phyloP scores from a whole-genome alignment of 2,329 filamentous ascomycete species.

The Claviceps humidiphila region DNA sequence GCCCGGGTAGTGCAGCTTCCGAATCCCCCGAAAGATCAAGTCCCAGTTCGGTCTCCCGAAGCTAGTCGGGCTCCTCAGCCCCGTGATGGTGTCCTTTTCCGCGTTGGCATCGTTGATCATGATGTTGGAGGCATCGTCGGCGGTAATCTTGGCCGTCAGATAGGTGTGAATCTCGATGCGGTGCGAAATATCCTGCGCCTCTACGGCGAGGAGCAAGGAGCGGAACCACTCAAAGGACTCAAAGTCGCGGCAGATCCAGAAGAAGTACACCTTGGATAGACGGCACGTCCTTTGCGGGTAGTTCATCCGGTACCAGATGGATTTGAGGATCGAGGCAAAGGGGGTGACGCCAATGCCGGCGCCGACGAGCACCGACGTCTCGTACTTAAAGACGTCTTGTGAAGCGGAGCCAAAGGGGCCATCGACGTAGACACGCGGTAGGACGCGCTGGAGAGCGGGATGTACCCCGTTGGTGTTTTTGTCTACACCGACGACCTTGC shows the following conservation, averaged over 20 bases:
- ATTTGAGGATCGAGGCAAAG: conserved; percentile 77
- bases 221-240: conserved; percentile 85
- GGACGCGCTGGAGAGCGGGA: conserved; percentile 55
- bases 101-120: conserved; percentile 85
- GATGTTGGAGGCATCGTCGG: conserved; percentile 77
- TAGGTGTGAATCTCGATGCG: conserved; percentile 85
- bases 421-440: conserved; percentile 71
- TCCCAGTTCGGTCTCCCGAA: conserved; percentile 84
- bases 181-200: conserved; percentile 72
- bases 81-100: conserved; percentile 74
- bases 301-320: conserved; percentile 89
- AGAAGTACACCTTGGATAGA: conserved; percentile 79
- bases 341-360: conserved; percentile 80
- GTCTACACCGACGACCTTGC: conserved; percentile 57
- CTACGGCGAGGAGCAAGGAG: conserved; percentile 69
- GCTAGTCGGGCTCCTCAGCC: conserved; percentile 68
- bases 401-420: conserved; percentile 78
- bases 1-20: conserved; percentile 61
- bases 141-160: conserved; percentile 75
- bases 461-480: conserved; percentile 46
- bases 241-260: conserved; percentile 84
- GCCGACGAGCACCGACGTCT: conserved; percentile 65
- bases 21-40: conserved; percentile 73
- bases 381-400: conserved; percentile 83
- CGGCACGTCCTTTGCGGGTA: conserved; percentile 69